phyloP scores from a whole-genome alignment of 805 yeast species.

The Nakazawaea ishiwadae region DNA sequence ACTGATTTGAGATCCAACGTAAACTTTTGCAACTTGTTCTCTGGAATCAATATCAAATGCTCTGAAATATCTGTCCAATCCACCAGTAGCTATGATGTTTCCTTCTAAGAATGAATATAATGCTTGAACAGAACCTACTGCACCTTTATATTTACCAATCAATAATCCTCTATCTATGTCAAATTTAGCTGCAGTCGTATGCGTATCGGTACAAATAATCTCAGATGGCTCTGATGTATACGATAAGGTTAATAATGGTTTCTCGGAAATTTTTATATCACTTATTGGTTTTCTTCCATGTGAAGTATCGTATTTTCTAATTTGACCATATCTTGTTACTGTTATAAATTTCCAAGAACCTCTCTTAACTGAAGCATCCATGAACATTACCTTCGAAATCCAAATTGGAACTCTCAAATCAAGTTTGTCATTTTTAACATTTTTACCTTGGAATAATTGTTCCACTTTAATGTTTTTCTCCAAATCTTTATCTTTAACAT shows the following conservation, averaged over 20 bases:
- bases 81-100: constrained; percentile 65
- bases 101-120: constrained; percentile 25
- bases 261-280: constrained; percentile 50
- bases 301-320: constrained; percentile 67
- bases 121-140: constrained; percentile 65
- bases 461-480: constrained; percentile 21
- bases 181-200: constrained; percentile 56
- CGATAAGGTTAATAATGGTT: constrained; percentile 42
- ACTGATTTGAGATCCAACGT: constrained; percentile 66
- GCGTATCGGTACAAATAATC: constrained; percentile 70
- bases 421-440: constrained; percentile 74
- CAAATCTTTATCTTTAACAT: constrained; percentile 16
- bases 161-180: constrained; percentile 46
- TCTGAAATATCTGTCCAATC: constrained; percentile 82
- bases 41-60: constrained; percentile 63
- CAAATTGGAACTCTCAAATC: constrained; percentile 82
- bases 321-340: constrained; percentile 70
- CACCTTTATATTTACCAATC: constrained; percentile 71
- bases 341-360: constrained; percentile 49
- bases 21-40: constrained; percentile 64
- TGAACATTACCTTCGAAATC: constrained; percentile 55
- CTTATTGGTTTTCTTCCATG: constrained; percentile 64
- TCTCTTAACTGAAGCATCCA: constrained; percentile 24
- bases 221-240: constrained; percentile 33
- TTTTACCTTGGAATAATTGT: constrained; percentile 64